A percentile compares a stretch with the other conserved stretches of the same genome.
Conservation (phyloP, 179 eudicot species). For the Heliamphora pulchella region DNA sequence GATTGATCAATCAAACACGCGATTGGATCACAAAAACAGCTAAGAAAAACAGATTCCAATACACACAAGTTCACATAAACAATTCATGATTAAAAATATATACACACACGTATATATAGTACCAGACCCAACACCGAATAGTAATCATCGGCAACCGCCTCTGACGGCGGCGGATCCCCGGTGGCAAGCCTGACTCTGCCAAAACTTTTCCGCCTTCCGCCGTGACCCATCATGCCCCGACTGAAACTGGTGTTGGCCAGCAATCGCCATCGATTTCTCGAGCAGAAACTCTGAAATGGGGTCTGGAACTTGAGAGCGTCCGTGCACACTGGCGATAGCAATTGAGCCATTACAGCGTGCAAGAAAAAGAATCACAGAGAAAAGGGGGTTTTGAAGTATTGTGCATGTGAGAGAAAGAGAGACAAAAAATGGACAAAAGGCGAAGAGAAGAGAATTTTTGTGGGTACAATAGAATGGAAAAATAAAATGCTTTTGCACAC, state of each 20-base stretch:
- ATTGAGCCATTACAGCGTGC: slow-evolving; percentile 47
- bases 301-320: slow-evolving; percentile 63
- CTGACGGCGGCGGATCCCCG: slow-evolving; percentile 21
- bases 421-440: background rate
- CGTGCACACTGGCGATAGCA: slow-evolving; percentile 67
- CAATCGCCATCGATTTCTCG: slow-evolving; percentile 30
- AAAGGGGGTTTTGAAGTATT: background rate
- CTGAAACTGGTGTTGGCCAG: slow-evolving; percentile 32
- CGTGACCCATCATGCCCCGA: slow-evolving; percentile 20
- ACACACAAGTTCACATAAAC: background rate
- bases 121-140: slow-evolving; percentile 90
- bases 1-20: background rate
- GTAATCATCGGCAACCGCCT: slow-evolving; percentile 68
- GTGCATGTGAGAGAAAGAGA: background rate
- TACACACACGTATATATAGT: too few relatives aligned
- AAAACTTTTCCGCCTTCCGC: slow-evolving; percentile 27
- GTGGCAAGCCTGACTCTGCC: slow-evolving; percentile 42
- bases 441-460: background rate
- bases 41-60: background rate
- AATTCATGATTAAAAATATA: background rate
- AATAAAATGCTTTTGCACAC: too few relatives aligned
- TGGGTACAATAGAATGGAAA: too few relatives aligned
- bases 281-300: slow-evolving; percentile 32
- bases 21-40: background rate
- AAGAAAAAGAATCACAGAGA: background rate